Percentiles rank a stretch among this genome's conserved stretches.
Conservation (phyloP, 23 red algal species). For the Gracilaria domingensis region DNA sequence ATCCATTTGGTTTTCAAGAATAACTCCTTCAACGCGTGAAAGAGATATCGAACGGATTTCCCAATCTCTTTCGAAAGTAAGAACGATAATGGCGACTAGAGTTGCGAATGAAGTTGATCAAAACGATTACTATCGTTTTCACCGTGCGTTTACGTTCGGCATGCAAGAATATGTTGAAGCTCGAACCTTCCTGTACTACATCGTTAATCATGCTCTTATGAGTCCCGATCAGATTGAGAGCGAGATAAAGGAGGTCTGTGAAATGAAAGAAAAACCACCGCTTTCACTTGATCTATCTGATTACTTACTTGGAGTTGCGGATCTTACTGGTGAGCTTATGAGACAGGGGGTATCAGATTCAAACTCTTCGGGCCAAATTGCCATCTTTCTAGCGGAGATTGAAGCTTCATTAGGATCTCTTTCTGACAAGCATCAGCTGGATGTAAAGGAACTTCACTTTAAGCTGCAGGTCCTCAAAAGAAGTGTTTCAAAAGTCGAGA, state of each 20-base stretch:
- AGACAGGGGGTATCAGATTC: constrained; percentile 63
- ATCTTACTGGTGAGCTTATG: constrained; percentile 94
- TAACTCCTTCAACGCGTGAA: constrained; percentile 14
- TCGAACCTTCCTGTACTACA: constrained; percentile 47
- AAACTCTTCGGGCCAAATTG: neutral
- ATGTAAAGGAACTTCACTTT: constrained; percentile 33
- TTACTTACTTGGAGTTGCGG: constrained; percentile 89
- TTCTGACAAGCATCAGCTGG: neutral
- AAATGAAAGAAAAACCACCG: constrained; percentile 10
- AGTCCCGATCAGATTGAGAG: constrained; percentile 33
- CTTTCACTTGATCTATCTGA: constrained; percentile 66
- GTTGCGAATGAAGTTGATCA: constrained; percentile 68
- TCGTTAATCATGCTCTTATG: constrained; percentile 39
- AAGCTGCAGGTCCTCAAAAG: constrained; percentile 47
- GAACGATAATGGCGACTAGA: constrained; percentile 20
- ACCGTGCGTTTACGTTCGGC: constrained; percentile 69
- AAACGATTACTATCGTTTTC: constrained; percentile 60
- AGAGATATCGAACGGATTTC: constrained; percentile 30
- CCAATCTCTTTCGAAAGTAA: constrained; percentile 33
- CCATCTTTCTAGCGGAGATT: constrained; percentile 33
- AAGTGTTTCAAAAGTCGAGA: constrained; percentile 67
- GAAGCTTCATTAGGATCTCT: constrained; percentile 8
- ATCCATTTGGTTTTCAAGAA: neutral
- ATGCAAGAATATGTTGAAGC: constrained; percentile 96
- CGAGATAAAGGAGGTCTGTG: constrained; percentile 40